Evolutionary conservation across 2,329 filamentous ascomycete species (phyloP), one percentile per base, ranked within the genome.

Genomic region (Raffaelea albimanens): DNA sequence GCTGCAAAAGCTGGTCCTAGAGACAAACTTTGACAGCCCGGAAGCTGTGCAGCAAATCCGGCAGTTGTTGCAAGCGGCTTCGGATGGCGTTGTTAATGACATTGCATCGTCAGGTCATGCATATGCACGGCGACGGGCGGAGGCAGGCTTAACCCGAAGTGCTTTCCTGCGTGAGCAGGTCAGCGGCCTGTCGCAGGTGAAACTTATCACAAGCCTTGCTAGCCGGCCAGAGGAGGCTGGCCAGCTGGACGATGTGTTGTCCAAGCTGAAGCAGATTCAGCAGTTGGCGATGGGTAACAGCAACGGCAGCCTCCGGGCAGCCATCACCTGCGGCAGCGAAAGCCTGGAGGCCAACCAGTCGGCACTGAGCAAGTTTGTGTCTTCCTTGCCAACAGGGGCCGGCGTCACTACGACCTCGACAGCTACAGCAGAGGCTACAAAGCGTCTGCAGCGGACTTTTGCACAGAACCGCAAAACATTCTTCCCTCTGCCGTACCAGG

Each of bases 401-500:
- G 43, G 13, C 1, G 21, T 43, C 2, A 22, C 33, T 7, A 21
- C 39, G n/a, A 18, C 34, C 5, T 3, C 83, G 18, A 33, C 22
- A 5, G 39, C 16, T 1, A 31, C 34, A 2, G 33, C 38, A 13
- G 45, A 36, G n/a, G 34, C 47, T 1, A 40, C 47, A 3, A 20
- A 44, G 41, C 51, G 46, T 9, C 44, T 46, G 41, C 48, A 45
- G 43, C 48, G 41, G 19, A 29, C 44, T 47, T 40, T 53, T 52
- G 19, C 56, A 52, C 14, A 5, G 18, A 16, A 31, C 13, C 36
- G 20, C 54, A 93, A 89, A 63, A 83, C 88, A 0, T 94, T 97
- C 67, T 97, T 95, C 67, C 85, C 91, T 21, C 74, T 98, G 18
- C 93, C 93, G 1, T 98, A 95, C 66, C 93, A 98, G 66, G 93